A percentile compares a stretch with the other conserved stretches of the same genome.
These are phyloP conservation scores for Hemisphaericaspora subhashii DNA, from an alignment of 1,139 yeast genomes.

Conservation along the genomic window DNA sequence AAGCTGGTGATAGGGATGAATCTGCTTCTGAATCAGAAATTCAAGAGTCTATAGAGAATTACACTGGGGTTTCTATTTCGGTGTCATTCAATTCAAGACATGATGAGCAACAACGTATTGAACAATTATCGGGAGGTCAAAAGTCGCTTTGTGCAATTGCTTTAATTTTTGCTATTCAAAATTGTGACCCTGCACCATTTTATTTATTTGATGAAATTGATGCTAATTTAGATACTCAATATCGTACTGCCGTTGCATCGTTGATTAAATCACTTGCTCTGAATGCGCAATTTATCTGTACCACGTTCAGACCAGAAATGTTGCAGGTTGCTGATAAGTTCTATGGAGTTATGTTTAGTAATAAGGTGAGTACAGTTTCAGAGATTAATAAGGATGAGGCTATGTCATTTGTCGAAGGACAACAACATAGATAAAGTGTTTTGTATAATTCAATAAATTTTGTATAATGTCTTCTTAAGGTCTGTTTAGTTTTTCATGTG, in stretches of 20 bases:
- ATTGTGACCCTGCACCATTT: slow-evolving; percentile 96
- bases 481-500: too few relatives aligned
- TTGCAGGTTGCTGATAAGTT: slow-evolving; percentile 82
- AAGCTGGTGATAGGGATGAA: slow-evolving; percentile 17
- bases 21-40: slow-evolving; percentile 8
- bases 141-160: slow-evolving; percentile 94
- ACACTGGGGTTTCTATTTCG: slow-evolving; percentile 79
- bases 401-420: slow-evolving; percentile 75
- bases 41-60: slow-evolving; percentile 50
- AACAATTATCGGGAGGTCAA: slow-evolving; percentile 95
- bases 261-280: slow-evolving; percentile 65
- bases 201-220: slow-evolving; percentile 95
- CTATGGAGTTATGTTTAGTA: slow-evolving; percentile 82
- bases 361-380: slow-evolving; percentile 77
- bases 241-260: slow-evolving; percentile 83
- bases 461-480: too few relatives aligned
- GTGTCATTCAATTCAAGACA: slow-evolving; percentile 88
- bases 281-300: slow-evolving; percentile 87
- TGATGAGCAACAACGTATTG: slow-evolving; percentile 85
- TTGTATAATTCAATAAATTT: neutral
- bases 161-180: slow-evolving; percentile 87
- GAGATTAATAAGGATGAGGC: slow-evolving; percentile 77
- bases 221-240: slow-evolving; percentile 91
- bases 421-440: slow-evolving; percentile 23
- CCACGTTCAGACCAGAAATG: slow-evolving; percentile 95